A percentile compares a stretch with the other conserved stretches of the same genome.
Evolutionary conservation across 1,284 basidiomycete genomes (phyloP).

Genomic region (Ganoderma lingzhi): DNA sequence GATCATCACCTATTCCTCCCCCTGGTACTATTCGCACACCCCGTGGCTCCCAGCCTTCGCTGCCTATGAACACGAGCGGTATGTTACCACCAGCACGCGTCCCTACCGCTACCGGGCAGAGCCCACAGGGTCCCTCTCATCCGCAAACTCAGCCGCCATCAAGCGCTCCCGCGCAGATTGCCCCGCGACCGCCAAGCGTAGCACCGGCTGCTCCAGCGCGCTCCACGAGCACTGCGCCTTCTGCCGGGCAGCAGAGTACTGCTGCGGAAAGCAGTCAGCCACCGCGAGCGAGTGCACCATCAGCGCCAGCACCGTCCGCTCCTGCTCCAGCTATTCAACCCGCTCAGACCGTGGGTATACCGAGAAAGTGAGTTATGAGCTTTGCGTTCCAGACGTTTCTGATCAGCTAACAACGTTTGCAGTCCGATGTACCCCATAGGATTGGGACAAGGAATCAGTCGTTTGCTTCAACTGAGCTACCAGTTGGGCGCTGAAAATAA

Average conservation of each 20-base stretch:
- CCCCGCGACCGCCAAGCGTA: slow-evolving; percentile 37
- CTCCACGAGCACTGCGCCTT: slow-evolving; percentile 15
- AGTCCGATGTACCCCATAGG: slow-evolving; percentile 44
- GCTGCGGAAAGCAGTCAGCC: slow-evolving; percentile 13
- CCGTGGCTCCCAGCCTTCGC: slow-evolving; percentile 35
- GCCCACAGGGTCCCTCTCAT: slow-evolving; percentile 36
- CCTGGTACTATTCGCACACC: slow-evolving; percentile 31
- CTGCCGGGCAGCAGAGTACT: slow-evolving; percentile 18
- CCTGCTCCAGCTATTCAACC: slow-evolving; percentile 4
- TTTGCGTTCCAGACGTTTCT: background rate
- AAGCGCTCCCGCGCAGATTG: slow-evolving; percentile 29
- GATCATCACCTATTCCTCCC: slow-evolving; percentile 36
- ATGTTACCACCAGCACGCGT: slow-evolving; percentile 30
- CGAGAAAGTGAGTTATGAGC: slow-evolving; percentile 15
- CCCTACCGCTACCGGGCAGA: slow-evolving; percentile 27
- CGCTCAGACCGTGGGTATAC: slow-evolving; percentile 3
- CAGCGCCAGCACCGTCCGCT: slow-evolving; percentile 23
- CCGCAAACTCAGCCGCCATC: slow-evolving; percentile 36
- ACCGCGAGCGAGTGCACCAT: slow-evolving; percentile 19
- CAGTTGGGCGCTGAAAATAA: slow-evolving; percentile 60
- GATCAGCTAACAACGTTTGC: background rate
- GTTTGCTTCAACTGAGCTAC: slow-evolving; percentile 72
- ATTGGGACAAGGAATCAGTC: slow-evolving; percentile 64
- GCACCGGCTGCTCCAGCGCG: slow-evolving; percentile 17
- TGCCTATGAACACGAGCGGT: slow-evolving; percentile 32